Conservation (phyloP, 1,284 basidiomycete species). For the Trichosporon coremiiforme region DNA sequence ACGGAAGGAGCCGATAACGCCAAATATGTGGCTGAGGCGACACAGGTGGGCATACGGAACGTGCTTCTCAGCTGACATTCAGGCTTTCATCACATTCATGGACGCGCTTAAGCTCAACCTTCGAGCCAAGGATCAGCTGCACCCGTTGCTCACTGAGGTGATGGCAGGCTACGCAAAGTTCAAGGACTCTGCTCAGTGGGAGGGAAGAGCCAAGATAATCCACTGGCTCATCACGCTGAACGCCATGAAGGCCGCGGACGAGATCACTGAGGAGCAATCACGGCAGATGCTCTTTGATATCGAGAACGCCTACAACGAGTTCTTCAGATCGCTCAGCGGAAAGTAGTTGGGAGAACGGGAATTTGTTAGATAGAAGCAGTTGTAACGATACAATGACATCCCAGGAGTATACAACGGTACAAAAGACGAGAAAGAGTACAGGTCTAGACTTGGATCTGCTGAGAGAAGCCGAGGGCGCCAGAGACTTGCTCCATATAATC, state of each 20-base stretch:
- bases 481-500: conserved; percentile 48
- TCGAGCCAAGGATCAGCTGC: conserved; percentile 93
- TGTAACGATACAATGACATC: conserved; percentile 14
- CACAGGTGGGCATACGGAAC: conserved; percentile 69
- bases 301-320: conserved; percentile 94
- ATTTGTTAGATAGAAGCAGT: background rate
- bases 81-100: conserved; percentile 99
- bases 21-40: conserved; percentile 98
- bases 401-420: background rate
- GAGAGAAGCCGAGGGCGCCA: conserved; percentile 37
- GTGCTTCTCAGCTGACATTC: background rate
- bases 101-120: conserved; percentile 91
- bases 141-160: conserved; percentile 90
- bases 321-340: conserved; percentile 74
- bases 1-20: conserved; percentile 78
- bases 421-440: no score
- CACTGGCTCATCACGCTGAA: conserved; percentile 96
- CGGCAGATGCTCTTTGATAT: conserved; percentile 93
- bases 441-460: conserved; percentile 41
- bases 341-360: background rate
- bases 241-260: conserved; percentile 94
- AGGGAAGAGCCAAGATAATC: conserved; percentile 88
- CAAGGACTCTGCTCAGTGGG: conserved; percentile 90
- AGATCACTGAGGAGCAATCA: conserved; percentile 92
- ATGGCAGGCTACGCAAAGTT: conserved; percentile 90